These are phyloP conservation scores for Corymbia maculata DNA, from an alignment of 345 rosid species.

Conservation along the genomic window DNA sequence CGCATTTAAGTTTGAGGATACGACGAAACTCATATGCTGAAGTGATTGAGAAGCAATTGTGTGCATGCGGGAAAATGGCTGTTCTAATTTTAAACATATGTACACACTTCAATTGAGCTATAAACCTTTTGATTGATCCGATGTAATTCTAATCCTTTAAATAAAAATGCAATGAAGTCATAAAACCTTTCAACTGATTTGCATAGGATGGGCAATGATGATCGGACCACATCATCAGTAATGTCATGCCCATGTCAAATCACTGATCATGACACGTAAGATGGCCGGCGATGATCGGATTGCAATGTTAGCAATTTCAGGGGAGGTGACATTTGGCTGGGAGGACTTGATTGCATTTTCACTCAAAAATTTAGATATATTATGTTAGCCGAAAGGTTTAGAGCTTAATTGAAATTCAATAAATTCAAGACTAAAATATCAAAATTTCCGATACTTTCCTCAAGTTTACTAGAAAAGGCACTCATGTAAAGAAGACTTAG, in stretches of 20 bases:
- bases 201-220: neutral
- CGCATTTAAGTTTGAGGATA: neutral
- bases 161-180: neutral
- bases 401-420: neutral
- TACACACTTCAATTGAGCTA: no score
- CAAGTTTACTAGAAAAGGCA: neutral
- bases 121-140: neutral
- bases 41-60: no score
- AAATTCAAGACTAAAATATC: neutral
- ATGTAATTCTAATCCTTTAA: no score
- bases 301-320: neutral
- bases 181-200: neutral
- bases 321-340: neutral
- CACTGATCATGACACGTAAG: neutral
- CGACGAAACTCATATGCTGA: neutral
- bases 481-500: neutral
- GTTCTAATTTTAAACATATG: no score
- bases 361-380: neutral
- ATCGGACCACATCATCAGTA: rapidly evolving
- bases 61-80: no score
- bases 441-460: neutral
- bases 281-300: rapidly evolving
- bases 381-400: neutral
- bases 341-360: neutral
- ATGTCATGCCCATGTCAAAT: neutral